phyloP scores from a whole-genome alignment of 1,284 basidiomycete species.

The Ustilago curta region DNA sequence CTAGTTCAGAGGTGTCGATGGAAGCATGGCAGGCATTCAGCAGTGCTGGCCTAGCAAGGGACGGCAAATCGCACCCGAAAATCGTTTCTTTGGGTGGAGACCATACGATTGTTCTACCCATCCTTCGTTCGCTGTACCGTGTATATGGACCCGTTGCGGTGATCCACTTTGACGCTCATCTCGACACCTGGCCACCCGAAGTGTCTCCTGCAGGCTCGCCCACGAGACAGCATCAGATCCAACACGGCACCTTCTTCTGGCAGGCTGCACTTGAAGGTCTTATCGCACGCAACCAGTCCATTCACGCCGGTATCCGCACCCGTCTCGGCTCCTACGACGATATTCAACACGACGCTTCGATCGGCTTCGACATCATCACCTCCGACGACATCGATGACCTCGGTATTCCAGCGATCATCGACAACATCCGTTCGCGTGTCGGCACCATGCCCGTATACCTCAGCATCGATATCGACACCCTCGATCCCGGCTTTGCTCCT shows the following conservation, averaged over 20 bases:
- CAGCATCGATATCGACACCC: conserved; percentile 59
- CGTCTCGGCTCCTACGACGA: conserved; percentile 54
- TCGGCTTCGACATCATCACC: conserved; percentile 58
- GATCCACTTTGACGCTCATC: conserved; percentile 71
- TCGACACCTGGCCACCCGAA: conserved; percentile 77
- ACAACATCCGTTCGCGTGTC: conserved; percentile 42
- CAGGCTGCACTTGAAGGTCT: conserved; percentile 70
- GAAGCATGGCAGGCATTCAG: conserved; percentile 69
- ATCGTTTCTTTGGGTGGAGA: conserved; percentile 71
- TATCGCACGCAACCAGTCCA: conserved; percentile 75
- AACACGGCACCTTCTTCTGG: conserved; percentile 71
- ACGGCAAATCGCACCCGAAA: conserved; percentile 63
- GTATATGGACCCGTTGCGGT: conserved; percentile 71
- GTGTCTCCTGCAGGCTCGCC: conserved; percentile 37
- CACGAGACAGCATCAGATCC: conserved; percentile 56
- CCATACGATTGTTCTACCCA: conserved; percentile 72
- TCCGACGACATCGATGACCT: conserved; percentile 58
- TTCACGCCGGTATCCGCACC: conserved; percentile 79
- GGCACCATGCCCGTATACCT: conserved; percentile 58
- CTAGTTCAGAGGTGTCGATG: conserved; percentile 13
- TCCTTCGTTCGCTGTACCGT: conserved; percentile 69
- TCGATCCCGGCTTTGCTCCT: conserved; percentile 57
- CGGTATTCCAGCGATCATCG: conserved; percentile 45
- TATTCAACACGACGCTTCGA: conserved; percentile 44
- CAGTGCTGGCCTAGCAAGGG: conserved; percentile 62